Percentiles rank a stretch among this genome's conserved stretches.
phyloP scores from a whole-genome alignment of 2,329 filamentous ascomycete genomes.

The Aspergillus sp. region DNA sequence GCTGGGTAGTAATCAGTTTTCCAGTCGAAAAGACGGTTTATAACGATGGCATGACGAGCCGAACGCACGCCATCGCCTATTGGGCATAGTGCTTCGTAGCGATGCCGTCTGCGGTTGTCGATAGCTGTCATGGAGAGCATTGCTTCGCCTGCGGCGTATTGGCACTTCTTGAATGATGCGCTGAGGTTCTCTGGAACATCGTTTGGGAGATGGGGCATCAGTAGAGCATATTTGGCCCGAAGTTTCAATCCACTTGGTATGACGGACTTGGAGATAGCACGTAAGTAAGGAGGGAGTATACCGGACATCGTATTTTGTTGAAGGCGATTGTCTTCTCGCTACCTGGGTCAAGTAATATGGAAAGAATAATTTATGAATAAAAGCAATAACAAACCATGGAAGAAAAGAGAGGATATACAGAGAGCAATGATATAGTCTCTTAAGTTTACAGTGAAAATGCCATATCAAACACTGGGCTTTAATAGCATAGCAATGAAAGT shows the following conservation, averaged over 20 bases:
- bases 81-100: constrained; percentile 29
- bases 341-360: background rate
- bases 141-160: constrained; percentile 11
- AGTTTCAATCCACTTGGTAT: background rate
- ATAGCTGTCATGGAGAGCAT: background rate
- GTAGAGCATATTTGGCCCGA: background rate
- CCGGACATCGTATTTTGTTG: background rate
- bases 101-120: constrained; percentile 10
- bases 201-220: background rate
- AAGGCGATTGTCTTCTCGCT: no score
- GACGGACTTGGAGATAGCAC: background rate
- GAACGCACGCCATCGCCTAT: background rate
- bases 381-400: background rate
- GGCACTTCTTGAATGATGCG: constrained; percentile 13
- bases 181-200: background rate
- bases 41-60: constrained; percentile 20
- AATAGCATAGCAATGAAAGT: background rate
- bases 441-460: no score
- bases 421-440: no score
- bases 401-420: background rate
- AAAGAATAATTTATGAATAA: background rate
- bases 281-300: background rate
- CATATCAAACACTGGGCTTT: no score
- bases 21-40: constrained; percentile 30
- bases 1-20: constrained; percentile 7